phyloP scores from a whole-genome alignment of 768 basidiomycete species.

The Serpula lacrymans region DNA sequence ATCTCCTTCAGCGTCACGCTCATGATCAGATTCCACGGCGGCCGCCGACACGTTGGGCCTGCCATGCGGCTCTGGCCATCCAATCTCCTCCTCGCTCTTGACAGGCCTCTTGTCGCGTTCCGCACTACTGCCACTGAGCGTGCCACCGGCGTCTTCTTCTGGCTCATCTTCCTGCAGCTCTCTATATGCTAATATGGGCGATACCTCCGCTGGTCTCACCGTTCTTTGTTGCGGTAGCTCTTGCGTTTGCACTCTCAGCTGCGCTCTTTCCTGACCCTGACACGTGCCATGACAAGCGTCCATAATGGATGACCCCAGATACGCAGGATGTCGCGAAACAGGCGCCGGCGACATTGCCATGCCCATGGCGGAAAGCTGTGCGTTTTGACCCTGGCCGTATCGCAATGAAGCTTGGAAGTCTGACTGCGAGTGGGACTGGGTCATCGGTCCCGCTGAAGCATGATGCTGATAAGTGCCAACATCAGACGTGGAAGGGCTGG shows the following conservation, averaged over 20 bases:
- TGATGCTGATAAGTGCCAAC: no score
- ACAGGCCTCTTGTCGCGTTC: conserved; percentile 10
- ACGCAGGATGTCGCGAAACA: conserved; percentile 30
- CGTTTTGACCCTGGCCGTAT: conserved; percentile 16
- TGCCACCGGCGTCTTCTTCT: conserved; percentile 34
- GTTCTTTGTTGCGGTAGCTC: conserved; percentile 29
- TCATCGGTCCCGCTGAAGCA: no score
- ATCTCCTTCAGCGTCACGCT: conserved; percentile 13
- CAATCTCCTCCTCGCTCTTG: conserved; percentile 13
- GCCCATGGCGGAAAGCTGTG: conserved; percentile 16
- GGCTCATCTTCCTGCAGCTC: conserved; percentile 21
- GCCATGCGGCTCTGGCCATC: conserved; percentile 16
- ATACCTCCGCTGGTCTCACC: conserved; percentile 30
- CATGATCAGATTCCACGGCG: conserved; percentile 13
- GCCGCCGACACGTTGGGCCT: conserved; percentile 21
- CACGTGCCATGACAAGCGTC: conserved; percentile 33
- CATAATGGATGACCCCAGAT: conserved; percentile 27
- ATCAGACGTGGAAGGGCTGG: conserved; percentile 1
- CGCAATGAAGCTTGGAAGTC: conserved; percentile 23
- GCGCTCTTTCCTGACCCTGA: conserved; percentile 35
- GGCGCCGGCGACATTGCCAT: conserved; percentile 26
- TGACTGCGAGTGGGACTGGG: conserved; percentile 15
- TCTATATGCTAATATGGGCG: conserved; percentile 27
- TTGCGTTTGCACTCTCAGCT: conserved; percentile 28
- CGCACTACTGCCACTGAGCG: conserved; percentile 25